These are phyloP conservation scores for Setaria viridis DNA, from an alignment of 202 grass and related monocot genomes.

Conservation along the genomic window DNA sequence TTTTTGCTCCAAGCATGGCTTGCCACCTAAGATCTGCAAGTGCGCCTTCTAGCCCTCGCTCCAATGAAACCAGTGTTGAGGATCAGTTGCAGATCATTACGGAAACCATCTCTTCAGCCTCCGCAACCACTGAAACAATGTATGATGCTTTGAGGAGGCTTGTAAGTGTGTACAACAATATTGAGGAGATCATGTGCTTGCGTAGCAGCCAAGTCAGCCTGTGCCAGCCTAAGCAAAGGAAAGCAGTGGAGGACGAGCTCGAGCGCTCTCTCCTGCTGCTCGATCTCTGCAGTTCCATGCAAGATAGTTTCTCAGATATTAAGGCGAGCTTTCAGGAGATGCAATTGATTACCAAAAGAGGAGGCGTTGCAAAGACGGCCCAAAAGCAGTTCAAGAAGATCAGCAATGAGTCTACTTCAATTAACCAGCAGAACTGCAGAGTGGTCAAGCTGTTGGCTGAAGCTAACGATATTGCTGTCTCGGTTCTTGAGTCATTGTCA, in stretches of 20 bases:
- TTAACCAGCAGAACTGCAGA: conserved; percentile 10
- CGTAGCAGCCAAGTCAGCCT: conserved; percentile 26
- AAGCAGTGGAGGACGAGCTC: conserved; percentile 53
- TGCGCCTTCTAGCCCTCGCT: conserved; percentile 37
- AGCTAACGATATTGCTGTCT: conserved; percentile 45
- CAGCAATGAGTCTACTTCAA: conserved; percentile 22
- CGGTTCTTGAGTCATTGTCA: conserved; percentile 24
- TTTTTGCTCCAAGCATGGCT: conserved; percentile 42
- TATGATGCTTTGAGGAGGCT: conserved; percentile 48
- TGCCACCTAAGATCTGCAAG: conserved; percentile 56
- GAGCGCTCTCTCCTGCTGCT: conserved; percentile 55
- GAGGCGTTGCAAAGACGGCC: conserved; percentile 49
- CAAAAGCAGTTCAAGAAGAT: conserved; percentile 56
- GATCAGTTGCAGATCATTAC: neutral
- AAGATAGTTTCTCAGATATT: conserved; percentile 42
- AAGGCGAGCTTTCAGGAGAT: conserved; percentile 41
- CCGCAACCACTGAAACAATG: neutral
- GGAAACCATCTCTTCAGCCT: conserved; percentile 22
- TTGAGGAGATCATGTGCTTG: conserved; percentile 49
- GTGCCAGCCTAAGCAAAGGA: neutral
- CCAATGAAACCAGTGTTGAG: neutral
- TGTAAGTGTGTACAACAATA: conserved; percentile 48
- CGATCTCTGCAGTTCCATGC: conserved; percentile 54
- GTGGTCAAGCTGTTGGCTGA: conserved; percentile 14
- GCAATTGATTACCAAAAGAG: conserved; percentile 44